Evolutionary conservation across 1,139 yeast species (phyloP), one percentile per base, ranked within the genome.

Genomic region (Nakaseomyces uthaithaninus): DNA sequence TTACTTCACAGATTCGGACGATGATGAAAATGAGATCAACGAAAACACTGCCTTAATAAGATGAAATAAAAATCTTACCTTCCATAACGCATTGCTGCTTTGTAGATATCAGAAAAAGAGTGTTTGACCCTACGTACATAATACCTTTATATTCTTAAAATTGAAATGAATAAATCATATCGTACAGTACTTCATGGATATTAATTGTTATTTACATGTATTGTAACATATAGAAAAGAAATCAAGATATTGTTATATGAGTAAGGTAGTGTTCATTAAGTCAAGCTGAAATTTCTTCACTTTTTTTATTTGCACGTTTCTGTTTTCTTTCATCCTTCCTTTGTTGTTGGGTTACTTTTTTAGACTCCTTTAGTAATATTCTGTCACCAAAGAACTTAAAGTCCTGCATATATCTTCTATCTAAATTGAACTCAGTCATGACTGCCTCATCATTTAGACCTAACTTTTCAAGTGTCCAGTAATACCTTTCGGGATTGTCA

Each of bases 391-490:
- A 87, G 60, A 87, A 80, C 63, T 80, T 72, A 65, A 76, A 84
- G 59, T 83, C 84, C 65, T 84, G 89, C 74, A 86, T 75, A 69
- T 89, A 89, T 59, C 76, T 75, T 60, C 77, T 77, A 52, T 82
- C 84, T 80, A 89, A 74, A 62, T 77, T 80, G 70, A 89, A 89
- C 66, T 89, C 96, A 53, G 74, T 68, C 38, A 74, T 74, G 22
- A 87, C 77, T 19, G 80, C 80, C 46, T 74, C 81, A 62, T 91
- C 97, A 24, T 84, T 77, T 47, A 91, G 71, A 1, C 97, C 97
- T 43, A 91, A 70, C 63, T 86, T 86, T 54, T 83, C 84, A 48
- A 89, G 77, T 39, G 94, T 72, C 77, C 86, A 80, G 63, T 74
- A 86, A 65, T 91, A 91, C 53, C 79, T 74, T 60, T 84, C 75